A percentile compares a stretch with the other conserved stretches of the same genome.
Evolutionary conservation across 805 yeast genomes (phyloP).

Genomic region (Wickerhamia fluorescens): DNA sequence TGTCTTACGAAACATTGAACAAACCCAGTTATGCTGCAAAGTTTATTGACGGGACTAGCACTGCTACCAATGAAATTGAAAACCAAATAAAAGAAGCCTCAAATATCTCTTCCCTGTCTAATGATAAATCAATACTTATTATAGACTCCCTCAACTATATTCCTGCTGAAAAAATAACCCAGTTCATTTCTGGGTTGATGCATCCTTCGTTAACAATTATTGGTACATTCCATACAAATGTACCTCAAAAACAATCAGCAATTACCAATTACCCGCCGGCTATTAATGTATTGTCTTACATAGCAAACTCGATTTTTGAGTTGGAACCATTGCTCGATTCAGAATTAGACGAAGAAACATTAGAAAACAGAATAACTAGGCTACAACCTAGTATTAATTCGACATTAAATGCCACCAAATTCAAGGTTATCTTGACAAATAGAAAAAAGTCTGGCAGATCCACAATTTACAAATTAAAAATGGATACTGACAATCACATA

Average conservation of each 20-base stretch:
- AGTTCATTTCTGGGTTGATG: constrained; percentile 42
- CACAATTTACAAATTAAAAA: constrained; percentile 43
- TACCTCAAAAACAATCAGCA: constrained; percentile 34
- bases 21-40: constrained; percentile 43
- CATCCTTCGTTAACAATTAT: constrained; percentile 24
- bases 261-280: constrained; percentile 46
- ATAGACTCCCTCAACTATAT: constrained; percentile 68
- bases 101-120: constrained; percentile 3
- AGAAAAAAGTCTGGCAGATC: constrained; percentile 85
- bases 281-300: constrained; percentile 48
- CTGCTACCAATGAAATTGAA: constrained; percentile 11
- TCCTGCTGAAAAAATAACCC: constrained; percentile 36
- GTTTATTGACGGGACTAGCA: constrained; percentile 39
- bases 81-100: constrained; percentile 17
- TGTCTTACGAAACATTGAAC: constrained; percentile 63
- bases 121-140: constrained; percentile 37
- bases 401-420: constrained; percentile 41
- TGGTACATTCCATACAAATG: constrained; percentile 30
- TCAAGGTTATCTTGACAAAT: constrained; percentile 49
- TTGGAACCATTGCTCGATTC: constrained; percentile 37
- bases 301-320: constrained; percentile 71
- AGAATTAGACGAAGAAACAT: constrained; percentile 48
- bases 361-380: constrained; percentile 30
- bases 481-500: constrained; percentile 44
- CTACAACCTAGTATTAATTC: constrained; percentile 40